A percentile compares a stretch with the other conserved stretches of the same genome.
phyloP scores from a whole-genome alignment of 257 asterid species.

The Eucommia ulmoides region DNA sequence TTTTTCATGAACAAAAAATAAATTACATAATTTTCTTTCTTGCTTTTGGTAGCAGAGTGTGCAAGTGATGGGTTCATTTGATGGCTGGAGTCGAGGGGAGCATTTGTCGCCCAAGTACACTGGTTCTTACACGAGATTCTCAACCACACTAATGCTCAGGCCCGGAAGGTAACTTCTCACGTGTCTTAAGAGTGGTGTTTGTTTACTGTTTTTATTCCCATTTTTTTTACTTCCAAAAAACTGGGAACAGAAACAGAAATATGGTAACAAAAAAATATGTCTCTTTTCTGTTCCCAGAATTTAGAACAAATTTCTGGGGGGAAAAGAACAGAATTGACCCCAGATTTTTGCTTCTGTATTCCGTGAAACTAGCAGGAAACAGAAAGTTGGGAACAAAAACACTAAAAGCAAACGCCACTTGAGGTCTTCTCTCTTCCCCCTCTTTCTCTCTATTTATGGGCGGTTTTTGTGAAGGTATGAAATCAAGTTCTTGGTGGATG shows the following conservation, averaged over 20 bases:
- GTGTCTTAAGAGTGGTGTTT: not conserved
- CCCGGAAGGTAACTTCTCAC: slow-evolving; percentile 66
- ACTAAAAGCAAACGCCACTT: too few relatives aligned
- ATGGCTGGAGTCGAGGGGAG: slow-evolving; percentile 88
- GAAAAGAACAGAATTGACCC: too few relatives aligned
- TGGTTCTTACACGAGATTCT: slow-evolving; percentile 53
- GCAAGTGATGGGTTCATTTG: slow-evolving; percentile 92
- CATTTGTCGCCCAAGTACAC: slow-evolving; percentile 68
- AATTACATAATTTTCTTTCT: slow-evolving; percentile 4
- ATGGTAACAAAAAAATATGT: too few relatives aligned
- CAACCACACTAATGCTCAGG: slow-evolving; percentile 66
- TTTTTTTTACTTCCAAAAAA: too few relatives aligned
- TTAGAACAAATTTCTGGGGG: too few relatives aligned
- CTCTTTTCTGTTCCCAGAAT: too few relatives aligned
- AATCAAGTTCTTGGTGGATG: slow-evolving; percentile 76
- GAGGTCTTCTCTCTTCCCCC: too few relatives aligned
- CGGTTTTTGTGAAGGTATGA: slow-evolving; percentile 32
- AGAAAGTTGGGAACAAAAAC: too few relatives aligned
- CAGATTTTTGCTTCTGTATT: too few relatives aligned
- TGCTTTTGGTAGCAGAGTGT: slow-evolving; percentile 44
- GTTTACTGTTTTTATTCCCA: not conserved
- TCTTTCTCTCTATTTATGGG: not conserved
- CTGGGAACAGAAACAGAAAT: too few relatives aligned
- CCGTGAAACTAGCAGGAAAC: too few relatives aligned
- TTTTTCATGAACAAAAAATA: too few relatives aligned